Percentiles rank a stretch among this genome's conserved stretches.
Conservation (phyloP, 2,329 filamentous ascomycete species). For the Diplodia intermedia region DNA sequence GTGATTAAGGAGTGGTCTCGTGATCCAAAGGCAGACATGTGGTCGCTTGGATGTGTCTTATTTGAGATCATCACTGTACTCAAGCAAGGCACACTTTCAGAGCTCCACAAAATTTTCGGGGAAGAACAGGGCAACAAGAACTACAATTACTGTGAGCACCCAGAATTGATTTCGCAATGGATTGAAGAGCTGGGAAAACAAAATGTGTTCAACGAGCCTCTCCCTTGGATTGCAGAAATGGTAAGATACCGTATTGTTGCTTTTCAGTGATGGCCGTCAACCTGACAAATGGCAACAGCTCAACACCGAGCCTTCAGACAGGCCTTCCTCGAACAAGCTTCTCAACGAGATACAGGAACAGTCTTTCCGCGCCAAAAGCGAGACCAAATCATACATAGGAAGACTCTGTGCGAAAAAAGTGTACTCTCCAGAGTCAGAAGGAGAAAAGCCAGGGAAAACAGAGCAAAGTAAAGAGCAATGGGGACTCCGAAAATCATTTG, state of each 20-base stretch:
- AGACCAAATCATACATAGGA: too few relatives aligned
- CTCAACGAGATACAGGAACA: not conserved
- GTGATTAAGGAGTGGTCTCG: not conserved
- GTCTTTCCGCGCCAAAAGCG: not conserved
- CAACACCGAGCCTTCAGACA: not conserved
- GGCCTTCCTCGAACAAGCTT: not conserved
- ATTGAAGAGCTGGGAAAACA: not conserved
- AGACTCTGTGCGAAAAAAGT: too few relatives aligned
- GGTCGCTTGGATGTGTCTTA: slow-evolving; percentile 4
- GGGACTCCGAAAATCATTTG: too few relatives aligned
- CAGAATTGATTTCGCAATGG: not conserved
- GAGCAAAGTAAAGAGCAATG: too few relatives aligned
- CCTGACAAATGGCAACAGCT: not conserved
- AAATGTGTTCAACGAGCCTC: not conserved
- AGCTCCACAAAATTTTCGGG: not conserved
- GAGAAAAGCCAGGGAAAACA: too few relatives aligned
- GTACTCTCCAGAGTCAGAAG: too few relatives aligned
- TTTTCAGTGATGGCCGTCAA: not conserved
- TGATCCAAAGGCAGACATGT: not conserved
- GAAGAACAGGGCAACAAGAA: not conserved
- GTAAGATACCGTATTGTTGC: not conserved
- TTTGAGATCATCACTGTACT: not conserved
- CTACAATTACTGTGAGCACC: not conserved
- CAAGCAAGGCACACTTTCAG: not conserved
- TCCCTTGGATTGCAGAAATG: not conserved